These are phyloP conservation scores for Erodium chrysanthum DNA, from an alignment of 441 rosid species.

Conservation along the genomic window DNA sequence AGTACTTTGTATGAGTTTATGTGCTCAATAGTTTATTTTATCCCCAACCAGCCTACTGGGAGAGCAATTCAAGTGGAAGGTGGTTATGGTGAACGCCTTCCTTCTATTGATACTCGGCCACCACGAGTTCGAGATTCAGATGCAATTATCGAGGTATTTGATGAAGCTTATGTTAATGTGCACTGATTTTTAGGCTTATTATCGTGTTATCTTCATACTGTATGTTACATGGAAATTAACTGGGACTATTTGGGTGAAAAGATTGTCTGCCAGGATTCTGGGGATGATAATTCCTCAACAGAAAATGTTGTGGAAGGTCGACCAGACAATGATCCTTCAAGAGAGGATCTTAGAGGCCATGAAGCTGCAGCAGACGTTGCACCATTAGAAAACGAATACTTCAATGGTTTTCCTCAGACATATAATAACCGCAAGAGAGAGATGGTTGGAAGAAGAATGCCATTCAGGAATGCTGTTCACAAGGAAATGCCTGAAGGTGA, in stretches of 20 bases:
- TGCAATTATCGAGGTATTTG: conserved; percentile 81
- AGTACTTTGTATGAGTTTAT: not conserved
- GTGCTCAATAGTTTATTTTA: not conserved
- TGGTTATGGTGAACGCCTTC: conserved; percentile 80
- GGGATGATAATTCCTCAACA: conserved; percentile 42
- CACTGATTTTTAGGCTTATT: not conserved
- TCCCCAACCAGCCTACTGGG: conserved; percentile 69
- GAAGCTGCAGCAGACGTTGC: conserved; percentile 29
- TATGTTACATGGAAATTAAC: conserved; percentile 21
- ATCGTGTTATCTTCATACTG: not conserved
- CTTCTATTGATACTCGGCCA: conserved; percentile 79
- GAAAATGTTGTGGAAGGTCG: conserved; percentile 31
- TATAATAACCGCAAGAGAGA: too few relatives aligned
- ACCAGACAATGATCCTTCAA: conserved; percentile 29
- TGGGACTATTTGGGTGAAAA: conserved; percentile 30
- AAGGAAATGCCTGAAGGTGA: too few relatives aligned
- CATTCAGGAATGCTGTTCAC: too few relatives aligned
- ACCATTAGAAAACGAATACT: conserved; percentile 22
- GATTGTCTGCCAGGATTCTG: conserved; percentile 72
- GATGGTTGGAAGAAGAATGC: too few relatives aligned
- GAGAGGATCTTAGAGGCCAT: conserved; percentile 29
- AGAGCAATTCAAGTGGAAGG: conserved; percentile 90
- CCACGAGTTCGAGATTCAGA: conserved; percentile 84
- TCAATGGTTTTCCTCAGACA: conserved; percentile 4
- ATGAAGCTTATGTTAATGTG: conserved; percentile 15